phyloP scores from a whole-genome alignment of 164 flowering plant species.

The Vitis labrusca region DNA sequence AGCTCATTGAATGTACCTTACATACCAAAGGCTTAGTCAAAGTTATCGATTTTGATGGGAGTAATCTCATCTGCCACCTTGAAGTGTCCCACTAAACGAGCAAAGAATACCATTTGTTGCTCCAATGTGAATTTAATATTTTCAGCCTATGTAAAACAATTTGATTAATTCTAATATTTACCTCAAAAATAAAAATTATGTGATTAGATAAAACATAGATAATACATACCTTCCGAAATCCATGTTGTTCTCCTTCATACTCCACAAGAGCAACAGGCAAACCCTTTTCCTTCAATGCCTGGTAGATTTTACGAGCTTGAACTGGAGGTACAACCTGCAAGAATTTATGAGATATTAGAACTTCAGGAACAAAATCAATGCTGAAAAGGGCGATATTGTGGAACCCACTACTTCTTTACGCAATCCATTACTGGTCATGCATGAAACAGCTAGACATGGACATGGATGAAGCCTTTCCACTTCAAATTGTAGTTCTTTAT shows the following conservation, averaged over 20 bases:
- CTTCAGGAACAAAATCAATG: background rate
- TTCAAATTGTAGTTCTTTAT: too few relatives aligned
- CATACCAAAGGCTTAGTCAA: slow-evolving; percentile 40
- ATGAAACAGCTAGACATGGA: too few relatives aligned
- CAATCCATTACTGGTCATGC: too few relatives aligned
- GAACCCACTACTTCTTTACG: too few relatives aligned
- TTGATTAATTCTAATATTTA: background rate
- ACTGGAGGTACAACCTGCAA: slow-evolving; percentile 80
- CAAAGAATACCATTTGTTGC: slow-evolving; percentile 95
- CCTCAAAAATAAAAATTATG: background rate
- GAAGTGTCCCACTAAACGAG: slow-evolving; percentile 80
- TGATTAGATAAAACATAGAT: background rate
- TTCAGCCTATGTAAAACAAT: slow-evolving; percentile 64
- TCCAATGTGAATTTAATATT: slow-evolving; percentile 89
- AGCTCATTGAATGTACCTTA: background rate
- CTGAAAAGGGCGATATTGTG: background rate
- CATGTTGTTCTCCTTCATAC: slow-evolving; percentile 96
- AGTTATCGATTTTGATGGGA: slow-evolving; percentile 77
- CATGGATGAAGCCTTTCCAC: too few relatives aligned
- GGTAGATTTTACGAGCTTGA: slow-evolving; percentile 82
- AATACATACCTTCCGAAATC: slow-evolving; percentile 85
- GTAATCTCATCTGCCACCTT: slow-evolving; percentile 80
- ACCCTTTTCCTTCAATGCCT: slow-evolving; percentile 84
- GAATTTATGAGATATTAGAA: background rate
- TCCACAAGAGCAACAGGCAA: slow-evolving; percentile 91